phyloP scores from a whole-genome alignment of 495 filamentous ascomycete genomes.

The Hypomontagnella monticulosa region DNA sequence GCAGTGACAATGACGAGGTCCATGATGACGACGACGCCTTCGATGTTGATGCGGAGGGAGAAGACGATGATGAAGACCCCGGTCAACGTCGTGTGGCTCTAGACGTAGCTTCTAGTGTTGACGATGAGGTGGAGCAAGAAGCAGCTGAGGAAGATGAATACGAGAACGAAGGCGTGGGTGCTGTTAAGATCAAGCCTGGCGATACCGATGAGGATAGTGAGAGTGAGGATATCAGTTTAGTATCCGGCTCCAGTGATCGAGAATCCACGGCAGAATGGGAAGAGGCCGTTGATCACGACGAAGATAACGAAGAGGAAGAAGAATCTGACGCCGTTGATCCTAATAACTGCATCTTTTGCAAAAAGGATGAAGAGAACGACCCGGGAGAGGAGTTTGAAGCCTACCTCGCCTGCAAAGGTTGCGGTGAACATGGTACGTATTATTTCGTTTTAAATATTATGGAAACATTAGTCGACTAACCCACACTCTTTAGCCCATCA shows the following conservation, averaged over 20 bases:
- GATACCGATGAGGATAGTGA: slow-evolving; percentile 60
- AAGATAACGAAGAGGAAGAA: slow-evolving; percentile 69
- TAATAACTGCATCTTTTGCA: slow-evolving; percentile 81
- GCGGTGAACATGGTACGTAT: slow-evolving; percentile 87
- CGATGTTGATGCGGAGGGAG: slow-evolving; percentile 47
- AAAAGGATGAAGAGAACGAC: slow-evolving; percentile 84
- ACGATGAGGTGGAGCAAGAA: slow-evolving; percentile 49
- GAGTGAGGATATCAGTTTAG: slow-evolving; percentile 46
- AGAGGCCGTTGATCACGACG: slow-evolving; percentile 72
- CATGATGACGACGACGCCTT: slow-evolving; percentile 54
- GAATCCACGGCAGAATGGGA: slow-evolving; percentile 74
- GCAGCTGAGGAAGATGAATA: slow-evolving; percentile 58
- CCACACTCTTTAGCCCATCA: slow-evolving; percentile 75
- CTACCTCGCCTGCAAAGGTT: slow-evolving; percentile 80
- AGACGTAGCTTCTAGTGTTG: slow-evolving; percentile 42
- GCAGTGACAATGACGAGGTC: slow-evolving; percentile 52
- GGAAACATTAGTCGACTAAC: slow-evolving; percentile 51
- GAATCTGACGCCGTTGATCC: slow-evolving; percentile 65
- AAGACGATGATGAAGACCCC: slow-evolving; percentile 59
- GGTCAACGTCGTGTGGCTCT: slow-evolving; percentile 16
- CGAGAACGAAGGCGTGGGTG: slow-evolving; percentile 73
- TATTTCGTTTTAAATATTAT: slow-evolving; percentile 39
- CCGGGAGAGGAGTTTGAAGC: slow-evolving; percentile 88
- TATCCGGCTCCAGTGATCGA: slow-evolving; percentile 58
- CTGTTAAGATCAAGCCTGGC: slow-evolving; percentile 74